Conservation (phyloP, 306 rosid species). For the Prunus dulcis region DNA sequence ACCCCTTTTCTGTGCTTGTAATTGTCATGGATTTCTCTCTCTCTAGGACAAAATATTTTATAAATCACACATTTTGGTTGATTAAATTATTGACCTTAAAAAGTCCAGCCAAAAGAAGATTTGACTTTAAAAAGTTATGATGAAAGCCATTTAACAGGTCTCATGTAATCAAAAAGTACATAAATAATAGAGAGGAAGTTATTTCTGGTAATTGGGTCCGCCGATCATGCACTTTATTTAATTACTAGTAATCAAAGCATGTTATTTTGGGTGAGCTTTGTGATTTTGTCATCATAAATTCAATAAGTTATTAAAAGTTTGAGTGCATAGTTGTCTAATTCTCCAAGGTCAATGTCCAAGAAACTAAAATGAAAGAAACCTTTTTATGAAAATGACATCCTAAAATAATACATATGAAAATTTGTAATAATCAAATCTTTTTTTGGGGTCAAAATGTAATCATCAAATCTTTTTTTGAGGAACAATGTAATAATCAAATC, state of each 20-base stretch:
- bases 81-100: not conserved
- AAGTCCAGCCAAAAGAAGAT: not conserved
- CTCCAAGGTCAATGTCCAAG: not conserved
- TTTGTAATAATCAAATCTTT: not conserved
- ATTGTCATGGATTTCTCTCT: no score
- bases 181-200: not conserved
- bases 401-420: not conserved
- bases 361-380: not conserved
- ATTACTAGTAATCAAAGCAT: not conserved
- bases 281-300: not conserved
- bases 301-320: not conserved
- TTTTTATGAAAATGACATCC: not conserved
- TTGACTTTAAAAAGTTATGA: not conserved
- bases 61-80: not conserved
- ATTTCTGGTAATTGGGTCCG: constrained; percentile 1
- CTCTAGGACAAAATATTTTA: not conserved
- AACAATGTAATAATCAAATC: no score
- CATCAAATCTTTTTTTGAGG: no score
- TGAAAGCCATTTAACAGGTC: not conserved
- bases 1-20: no score
- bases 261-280: not conserved
- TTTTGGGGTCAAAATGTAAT: not conserved
- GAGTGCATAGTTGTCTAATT: not conserved
- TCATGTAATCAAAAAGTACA: not conserved
- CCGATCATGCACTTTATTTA: not conserved